Base-by-base conservation (phyloP, 805 yeast genomes). In the Ogataea philodendri region DNA sequence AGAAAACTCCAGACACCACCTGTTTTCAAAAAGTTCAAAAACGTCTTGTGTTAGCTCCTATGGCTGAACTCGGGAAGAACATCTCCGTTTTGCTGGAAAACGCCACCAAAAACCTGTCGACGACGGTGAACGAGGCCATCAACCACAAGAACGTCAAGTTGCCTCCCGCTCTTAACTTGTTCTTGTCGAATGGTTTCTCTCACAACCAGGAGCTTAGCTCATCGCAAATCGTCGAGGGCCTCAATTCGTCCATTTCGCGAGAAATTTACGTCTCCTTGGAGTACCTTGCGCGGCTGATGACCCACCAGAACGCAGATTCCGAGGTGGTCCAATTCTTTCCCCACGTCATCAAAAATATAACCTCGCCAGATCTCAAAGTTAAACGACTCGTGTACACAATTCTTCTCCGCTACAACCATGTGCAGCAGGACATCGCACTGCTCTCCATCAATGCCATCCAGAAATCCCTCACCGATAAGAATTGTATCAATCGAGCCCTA, bases 361-460 rank as follows among this genome's bases (percentile, higher is more conserved):
- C 86, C 5, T 79, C 90, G 13, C 48, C 69, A 5, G 75, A 78
- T 37, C 54, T 75, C 23, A 81, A 78, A 44, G 74, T 86, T 18
- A 76, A 85, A 41, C 77, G 81, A 47, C 68, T 90, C 55, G 96
- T 88, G 2, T 77, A 85, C 60, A 68, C 82, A 1, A 86, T 85
- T 48, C 62, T 93, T 31, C 64, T 80, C 26, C 70, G 84, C 37
- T 87, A 77, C 56, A 93, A 95, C 15, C 94, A 86, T 44, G 59
- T 68, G 37, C 89, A 86, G 48, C 96, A 93, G 7, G 95, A 89
- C 56, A 72, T 85, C n/a, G 93, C 97, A 2, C 69, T 93, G 14
- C 67, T 93, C 29, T 78, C 96, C 1, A 84, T 93, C 46, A 93
- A 93, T 59, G 84, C 97, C 1, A 84, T 93, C 31, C 98, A 93